Evolutionary conservation across 768 basidiomycete genomes (phyloP), one percentile per base, ranked within the genome.

Genomic region (Termitomyces sp.): DNA sequence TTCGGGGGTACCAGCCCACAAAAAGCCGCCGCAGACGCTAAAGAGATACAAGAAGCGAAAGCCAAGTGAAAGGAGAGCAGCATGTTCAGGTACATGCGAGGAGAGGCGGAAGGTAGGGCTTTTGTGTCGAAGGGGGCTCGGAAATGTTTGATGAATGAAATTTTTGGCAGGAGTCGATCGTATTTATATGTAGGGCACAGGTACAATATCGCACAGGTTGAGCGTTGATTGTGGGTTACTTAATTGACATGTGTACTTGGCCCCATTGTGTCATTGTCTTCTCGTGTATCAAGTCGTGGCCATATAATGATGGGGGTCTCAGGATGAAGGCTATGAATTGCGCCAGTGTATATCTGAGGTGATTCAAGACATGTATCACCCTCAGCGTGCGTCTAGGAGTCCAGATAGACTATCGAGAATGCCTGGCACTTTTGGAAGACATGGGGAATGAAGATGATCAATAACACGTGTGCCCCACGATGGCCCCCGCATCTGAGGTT

Each of bases 1-100:
- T 52, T 64, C 5, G 69, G 73, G 13, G 72, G 70, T 37, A 69
- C 66, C 49, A 74, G 67, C 49, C 71, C 67, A 63, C 75, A 77
- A 24, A 52, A 61, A 4, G 71, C 68, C 26, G 67, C 68, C 39
- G 73, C 68, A 9, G 62, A 64, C 46, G 64, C 66, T 36, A 64
- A 39, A 18, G 65, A 62, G 58, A 69, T 10, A 68, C 65, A 74
- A 68, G 65, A 70, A 12, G 44, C 49, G 46, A 48, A 59, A n/a
- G 31, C 41, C 48, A 46, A 46, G 48, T 31, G 58, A 46, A n/a
- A 59, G 56, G 27, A 55, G 24, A 56, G 43, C 26, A 55, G 34
- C 57, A 59, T 57, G 42, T 43, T 42, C 4, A 39, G n/a, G 55
- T 29, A 42, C 41, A 47, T 48, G 52, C 47, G 31, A 47, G 37